phyloP scores from a whole-genome alignment of 345 rosid species.

The Populus pruinosa region DNA sequence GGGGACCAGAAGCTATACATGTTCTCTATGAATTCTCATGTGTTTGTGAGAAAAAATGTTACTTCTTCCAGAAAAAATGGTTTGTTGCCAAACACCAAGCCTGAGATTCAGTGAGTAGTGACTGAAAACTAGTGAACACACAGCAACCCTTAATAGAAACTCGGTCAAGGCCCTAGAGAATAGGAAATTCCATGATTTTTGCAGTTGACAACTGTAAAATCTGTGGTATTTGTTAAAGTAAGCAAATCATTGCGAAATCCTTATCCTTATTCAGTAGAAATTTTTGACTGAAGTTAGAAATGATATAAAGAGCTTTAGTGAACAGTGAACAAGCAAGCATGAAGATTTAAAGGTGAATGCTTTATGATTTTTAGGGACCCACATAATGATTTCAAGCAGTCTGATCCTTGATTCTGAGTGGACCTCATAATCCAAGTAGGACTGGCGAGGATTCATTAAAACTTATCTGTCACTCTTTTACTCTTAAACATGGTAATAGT shows the following conservation, averaged over 20 bases:
- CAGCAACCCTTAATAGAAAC: background rate
- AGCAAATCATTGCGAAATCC: slow-evolving; percentile 19
- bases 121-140: background rate
- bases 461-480: background rate
- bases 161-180: background rate
- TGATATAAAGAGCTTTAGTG: background rate
- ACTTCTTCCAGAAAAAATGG: background rate
- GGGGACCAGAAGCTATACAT: background rate
- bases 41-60: background rate
- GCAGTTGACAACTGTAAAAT: background rate
- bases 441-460: background rate
- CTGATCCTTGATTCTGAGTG: slow-evolving; percentile 4
- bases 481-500: background rate
- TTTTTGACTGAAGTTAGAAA: background rate
- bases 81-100: background rate
- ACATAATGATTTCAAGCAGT: slow-evolving; percentile 24
- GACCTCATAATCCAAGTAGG: slow-evolving; percentile 1
- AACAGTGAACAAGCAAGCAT: slow-evolving; percentile 6
- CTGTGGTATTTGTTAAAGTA: background rate
- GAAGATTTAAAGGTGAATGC: slow-evolving; percentile 19
- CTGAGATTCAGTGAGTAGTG: background rate
- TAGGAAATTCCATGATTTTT: background rate
- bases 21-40: background rate
- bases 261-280: slow-evolving; percentile 1
- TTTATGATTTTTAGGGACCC: slow-evolving; percentile 23